These are phyloP conservation scores for Akebia trifoliata DNA, from an alignment of 164 flowering plant genomes.

Conservation along the genomic window DNA sequence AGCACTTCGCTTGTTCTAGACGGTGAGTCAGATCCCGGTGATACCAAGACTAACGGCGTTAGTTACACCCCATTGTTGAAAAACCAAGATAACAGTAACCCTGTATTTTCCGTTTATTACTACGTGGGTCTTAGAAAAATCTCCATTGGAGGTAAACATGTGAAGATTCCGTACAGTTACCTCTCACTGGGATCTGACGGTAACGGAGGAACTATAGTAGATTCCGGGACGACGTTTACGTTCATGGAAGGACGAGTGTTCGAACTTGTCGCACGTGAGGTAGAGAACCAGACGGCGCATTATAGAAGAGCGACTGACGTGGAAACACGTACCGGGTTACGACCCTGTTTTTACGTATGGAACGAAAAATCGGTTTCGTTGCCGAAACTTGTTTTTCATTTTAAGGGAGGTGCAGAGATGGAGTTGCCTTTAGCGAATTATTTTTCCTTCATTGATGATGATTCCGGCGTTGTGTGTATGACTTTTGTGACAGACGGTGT, in stretches of 20 bases:
- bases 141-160: slow-evolving; percentile 47
- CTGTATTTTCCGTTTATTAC: slow-evolving; percentile 47
- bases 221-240: slow-evolving; percentile 76
- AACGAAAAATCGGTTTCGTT: slow-evolving; percentile 20
- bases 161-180: slow-evolving; percentile 45
- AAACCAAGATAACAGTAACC: slow-evolving; percentile 32
- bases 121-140: slow-evolving; percentile 50
- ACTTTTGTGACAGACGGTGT: slow-evolving; percentile 38
- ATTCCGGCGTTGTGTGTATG: slow-evolving; percentile 36
- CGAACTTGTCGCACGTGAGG: slow-evolving; percentile 41
- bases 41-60: slow-evolving; percentile 23
- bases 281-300: slow-evolving; percentile 39
- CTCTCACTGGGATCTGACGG: slow-evolving; percentile 50
- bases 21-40: slow-evolving; percentile 23
- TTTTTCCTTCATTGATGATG: slow-evolving; percentile 32
- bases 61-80: slow-evolving; percentile 56
- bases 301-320: slow-evolving; percentile 32
- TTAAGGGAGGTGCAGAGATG: slow-evolving; percentile 73
- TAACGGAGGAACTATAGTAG: slow-evolving; percentile 68
- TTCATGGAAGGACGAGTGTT: slow-evolving; percentile 52
- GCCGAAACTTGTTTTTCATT: slow-evolving; percentile 50
- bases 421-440: slow-evolving; percentile 56
- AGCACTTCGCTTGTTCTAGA: slow-evolving; percentile 39
- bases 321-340: slow-evolving; percentile 39
- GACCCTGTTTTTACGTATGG: slow-evolving; percentile 57